A percentile compares a stretch with the other conserved stretches of the same genome.
Evolutionary conservation across 768 basidiomycete species (phyloP).

Genomic region (Strobilomyces echinocephalus): DNA sequence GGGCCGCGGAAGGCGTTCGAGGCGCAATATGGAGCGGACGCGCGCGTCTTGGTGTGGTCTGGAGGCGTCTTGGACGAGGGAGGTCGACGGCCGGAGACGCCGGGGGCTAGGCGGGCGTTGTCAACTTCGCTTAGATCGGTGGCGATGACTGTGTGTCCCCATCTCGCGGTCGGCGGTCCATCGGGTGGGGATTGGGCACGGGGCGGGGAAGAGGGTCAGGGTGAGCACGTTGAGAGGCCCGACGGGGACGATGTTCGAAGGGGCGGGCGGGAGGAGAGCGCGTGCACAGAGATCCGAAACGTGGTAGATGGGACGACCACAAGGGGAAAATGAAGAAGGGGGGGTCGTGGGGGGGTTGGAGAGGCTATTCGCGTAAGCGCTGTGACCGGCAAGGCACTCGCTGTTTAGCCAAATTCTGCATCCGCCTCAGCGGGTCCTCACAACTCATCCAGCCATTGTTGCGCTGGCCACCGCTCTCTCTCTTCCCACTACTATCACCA

Average conservation of each 20-base stretch:
- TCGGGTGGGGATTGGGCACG: too few relatives aligned
- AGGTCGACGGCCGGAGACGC: slow-evolving; percentile 9
- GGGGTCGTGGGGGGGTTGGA: neutral
- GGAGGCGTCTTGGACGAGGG: too few relatives aligned
- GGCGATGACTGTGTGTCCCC: too few relatives aligned
- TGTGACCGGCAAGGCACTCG: slow-evolving; percentile 35
- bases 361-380: slow-evolving; percentile 28
- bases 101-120: slow-evolving; percentile 11
- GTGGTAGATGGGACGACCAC: slow-evolving; percentile 5
- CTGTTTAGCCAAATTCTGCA: slow-evolving; percentile 33
- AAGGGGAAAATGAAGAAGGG: slow-evolving; percentile 6
- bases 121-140: slow-evolving; percentile 32
- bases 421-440: slow-evolving; percentile 29
- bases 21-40: slow-evolving; percentile 3
- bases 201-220: too few relatives aligned
- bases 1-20: slow-evolving; percentile 26
- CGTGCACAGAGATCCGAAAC: slow-evolving; percentile 15
- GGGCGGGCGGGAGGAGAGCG: too few relatives aligned
- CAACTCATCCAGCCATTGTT: slow-evolving; percentile 39
- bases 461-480: slow-evolving; percentile 37
- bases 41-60: neutral
- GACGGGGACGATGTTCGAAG: too few relatives aligned
- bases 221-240: too few relatives aligned
- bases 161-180: too few relatives aligned
- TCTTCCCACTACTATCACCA: slow-evolving; percentile 37